Evolutionary conservation across 1,139 yeast species (phyloP).

Genomic region (Meyerozyma elateridarum): DNA sequence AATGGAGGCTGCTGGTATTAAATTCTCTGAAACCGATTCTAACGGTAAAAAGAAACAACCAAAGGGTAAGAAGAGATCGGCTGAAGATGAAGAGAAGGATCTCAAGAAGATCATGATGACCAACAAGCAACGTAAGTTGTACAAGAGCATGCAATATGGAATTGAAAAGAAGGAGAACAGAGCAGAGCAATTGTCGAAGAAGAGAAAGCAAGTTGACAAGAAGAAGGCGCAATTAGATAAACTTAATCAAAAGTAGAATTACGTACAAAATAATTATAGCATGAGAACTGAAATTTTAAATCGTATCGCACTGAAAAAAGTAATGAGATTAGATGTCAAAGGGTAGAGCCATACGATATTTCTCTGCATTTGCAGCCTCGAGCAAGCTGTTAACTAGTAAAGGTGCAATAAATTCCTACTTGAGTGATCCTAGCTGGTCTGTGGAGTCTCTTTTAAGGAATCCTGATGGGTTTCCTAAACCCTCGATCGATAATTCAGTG

Average conservation of each 20-base stretch:
- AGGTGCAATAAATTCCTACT: too few species aligned
- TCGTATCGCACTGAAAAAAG: too few species aligned
- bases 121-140: constrained; percentile 89
- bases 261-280: too few species aligned
- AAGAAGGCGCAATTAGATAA: constrained; percentile 53
- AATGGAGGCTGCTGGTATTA: constrained; percentile 83
- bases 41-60: constrained; percentile 21
- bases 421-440: constrained; percentile 27
- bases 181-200: constrained; percentile 67
- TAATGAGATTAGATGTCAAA: not conserved
- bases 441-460: constrained; percentile 12
- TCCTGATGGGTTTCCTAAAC: not conserved
- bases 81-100: constrained; percentile 76
- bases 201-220: constrained; percentile 74
- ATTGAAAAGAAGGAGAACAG: constrained; percentile 80
- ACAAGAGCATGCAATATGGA: constrained; percentile 94
- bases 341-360: not conserved
- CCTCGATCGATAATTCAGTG: constrained; percentile 15
- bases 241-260: constrained; percentile 21
- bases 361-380: not conserved
- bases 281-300: too few species aligned
- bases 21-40: constrained; percentile 54
- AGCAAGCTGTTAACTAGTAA: too few species aligned
- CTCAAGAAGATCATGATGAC: constrained; percentile 95
- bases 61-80: constrained; percentile 27